Evolutionary conservation across 371 early-diverging fungal species (phyloP), one percentile per base, ranked within the genome.

Genomic region (Circinella umbellata): DNA sequence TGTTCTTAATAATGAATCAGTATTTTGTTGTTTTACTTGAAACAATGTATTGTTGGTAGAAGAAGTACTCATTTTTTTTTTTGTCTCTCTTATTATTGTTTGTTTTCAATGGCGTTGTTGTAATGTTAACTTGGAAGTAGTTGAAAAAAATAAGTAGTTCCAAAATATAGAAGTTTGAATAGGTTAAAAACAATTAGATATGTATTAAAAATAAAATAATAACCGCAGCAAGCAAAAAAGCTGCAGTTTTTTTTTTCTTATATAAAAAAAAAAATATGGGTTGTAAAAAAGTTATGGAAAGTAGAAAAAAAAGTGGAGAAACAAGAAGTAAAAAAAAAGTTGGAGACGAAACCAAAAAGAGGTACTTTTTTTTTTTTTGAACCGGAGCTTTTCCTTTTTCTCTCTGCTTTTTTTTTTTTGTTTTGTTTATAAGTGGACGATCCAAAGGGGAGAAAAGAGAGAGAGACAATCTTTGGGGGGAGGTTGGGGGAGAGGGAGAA

Each of bases 301-400:
- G 6, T 8, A 53, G 15, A 15, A 53, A 18, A 53, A 53, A 15
- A 53, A 53, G 15, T 53, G 53, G 53, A 53, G 53, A 53, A 53
- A 53, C 53, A 53, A 42, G 53, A 53, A 53, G n/a, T 18, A 13
- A 53, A 53, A 48, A 10, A 18, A n/a, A 15, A 6, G 53, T 53
- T 53, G 53, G 53, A 53, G 15, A 15, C 53, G 53, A 53, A 53
- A 53, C 53, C 53, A 15, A 53, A 53, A 53, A 53, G 53, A 53
- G 53, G n/a, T 53, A 13, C 53, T 6, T 2, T 53, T 18, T 53
- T 18, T 51, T 53, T 53, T 53, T 53, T 53, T 53, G 15, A n/a
- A 18, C 53, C 53, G 53, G 53, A 53, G 53, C 53, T 53, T 53
- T 53, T 53, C 53, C 53, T 53, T 53, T 53, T 15, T 18, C 2